Conservation (phyloP, 1,284 basidiomycete species). For the Ustilago curta region DNA sequence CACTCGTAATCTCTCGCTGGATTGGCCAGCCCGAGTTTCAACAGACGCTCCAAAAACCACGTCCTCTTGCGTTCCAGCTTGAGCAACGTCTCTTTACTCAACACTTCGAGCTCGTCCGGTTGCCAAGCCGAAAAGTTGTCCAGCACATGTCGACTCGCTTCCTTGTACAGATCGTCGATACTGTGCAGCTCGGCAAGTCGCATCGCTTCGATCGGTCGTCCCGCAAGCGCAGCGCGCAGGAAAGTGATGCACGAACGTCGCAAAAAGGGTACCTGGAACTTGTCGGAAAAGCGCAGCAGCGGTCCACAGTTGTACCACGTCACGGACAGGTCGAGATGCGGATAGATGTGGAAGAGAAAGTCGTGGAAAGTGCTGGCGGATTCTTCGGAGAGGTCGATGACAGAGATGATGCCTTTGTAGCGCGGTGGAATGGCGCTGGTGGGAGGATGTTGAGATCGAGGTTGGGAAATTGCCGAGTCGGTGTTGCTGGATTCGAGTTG, state of each 20-base stretch:
- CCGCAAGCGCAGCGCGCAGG: conserved; percentile 50
- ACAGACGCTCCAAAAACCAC: conserved; percentile 79
- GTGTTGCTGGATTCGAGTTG: neutral
- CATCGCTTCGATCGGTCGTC: conserved; percentile 61
- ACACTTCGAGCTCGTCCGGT: conserved; percentile 43
- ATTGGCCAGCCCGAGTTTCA: conserved; percentile 87
- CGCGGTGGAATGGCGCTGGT: conserved; percentile 1
- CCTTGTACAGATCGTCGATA: conserved; percentile 53
- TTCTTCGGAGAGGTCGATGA: conserved; percentile 55
- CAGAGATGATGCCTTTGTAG: conserved; percentile 24
- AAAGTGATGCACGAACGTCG: conserved; percentile 41
- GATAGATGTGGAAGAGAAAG: conserved; percentile 55
- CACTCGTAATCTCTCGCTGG: conserved; percentile 86
- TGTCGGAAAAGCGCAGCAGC: conserved; percentile 54
- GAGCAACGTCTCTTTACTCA: conserved; percentile 45
- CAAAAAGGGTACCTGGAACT: conserved; percentile 54
- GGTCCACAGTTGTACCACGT: conserved; percentile 53
- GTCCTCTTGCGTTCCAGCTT: conserved; percentile 58
- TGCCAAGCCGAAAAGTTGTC: conserved; percentile 55
- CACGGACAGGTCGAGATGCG: conserved; percentile 50
- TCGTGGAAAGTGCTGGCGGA: conserved; percentile 51
- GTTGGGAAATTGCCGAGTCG: neutral
- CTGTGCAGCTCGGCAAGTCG: conserved; percentile 46
- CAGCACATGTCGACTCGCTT: conserved; percentile 56
- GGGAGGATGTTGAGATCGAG: neutral